Conservation (phyloP, 2,329 filamentous ascomycete species). For the Fusarium guadeloupense region DNA sequence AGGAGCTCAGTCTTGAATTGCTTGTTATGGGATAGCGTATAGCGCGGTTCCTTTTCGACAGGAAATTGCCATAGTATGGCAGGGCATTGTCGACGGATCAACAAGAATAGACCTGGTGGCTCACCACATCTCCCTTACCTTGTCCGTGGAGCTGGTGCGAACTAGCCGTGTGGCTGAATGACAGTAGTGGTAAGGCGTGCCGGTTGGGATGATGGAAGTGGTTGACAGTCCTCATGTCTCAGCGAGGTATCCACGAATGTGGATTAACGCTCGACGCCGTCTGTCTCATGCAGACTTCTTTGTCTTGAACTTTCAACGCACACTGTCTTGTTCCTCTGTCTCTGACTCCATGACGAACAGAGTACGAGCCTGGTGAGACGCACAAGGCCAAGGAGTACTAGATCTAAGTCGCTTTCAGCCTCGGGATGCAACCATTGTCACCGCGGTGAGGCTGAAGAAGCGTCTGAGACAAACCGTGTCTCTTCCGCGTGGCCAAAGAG, state of each 20-base stretch:
- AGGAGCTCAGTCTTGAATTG: neutral
- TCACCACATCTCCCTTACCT: conserved; percentile 13
- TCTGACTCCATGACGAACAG: conserved; percentile 9
- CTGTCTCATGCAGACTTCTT: conserved; percentile 18
- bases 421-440: conserved; percentile 12
- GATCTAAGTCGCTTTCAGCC: neutral
- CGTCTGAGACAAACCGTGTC: conserved; percentile 6
- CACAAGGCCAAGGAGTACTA: conserved; percentile 5
- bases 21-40: neutral
- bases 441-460: conserved; percentile 8
- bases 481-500: neutral
- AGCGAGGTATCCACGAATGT: neutral
- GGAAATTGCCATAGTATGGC: neutral
- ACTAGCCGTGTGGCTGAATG: conserved; percentile 25
- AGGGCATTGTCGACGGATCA: neutral
- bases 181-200: conserved; percentile 11
- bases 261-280: conserved; percentile 1
- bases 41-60: neutral
- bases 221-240: conserved; percentile 11
- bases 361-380: conserved; percentile 16
- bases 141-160: conserved; percentile 14
- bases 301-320: conserved; percentile 23
- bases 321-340: conserved; percentile 26
- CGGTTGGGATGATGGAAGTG: conserved; percentile 1
- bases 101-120: conserved; percentile 12